These are phyloP conservation scores for Gomphus sp. DNA, from an alignment of 1,284 basidiomycete species.

Conservation along the genomic window DNA sequence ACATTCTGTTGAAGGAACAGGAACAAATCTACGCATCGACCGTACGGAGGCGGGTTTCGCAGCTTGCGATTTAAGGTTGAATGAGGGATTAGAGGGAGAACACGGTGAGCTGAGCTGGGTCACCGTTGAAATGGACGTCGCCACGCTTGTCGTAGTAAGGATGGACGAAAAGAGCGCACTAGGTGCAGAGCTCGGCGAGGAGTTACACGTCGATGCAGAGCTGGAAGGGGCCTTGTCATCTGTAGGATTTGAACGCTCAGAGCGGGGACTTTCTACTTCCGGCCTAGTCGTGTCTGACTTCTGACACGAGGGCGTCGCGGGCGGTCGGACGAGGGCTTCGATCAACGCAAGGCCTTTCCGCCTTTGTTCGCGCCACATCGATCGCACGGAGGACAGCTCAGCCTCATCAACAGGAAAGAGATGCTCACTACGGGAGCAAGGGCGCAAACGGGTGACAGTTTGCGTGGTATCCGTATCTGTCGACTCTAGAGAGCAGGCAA, in stretches of 20 bases:
- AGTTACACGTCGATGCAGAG: neutral
- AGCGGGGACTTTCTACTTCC: neutral
- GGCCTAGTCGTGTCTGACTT: neutral
- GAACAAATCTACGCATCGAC: neutral
- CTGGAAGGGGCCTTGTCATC: neutral
- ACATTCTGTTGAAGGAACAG: neutral
- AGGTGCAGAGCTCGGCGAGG: neutral
- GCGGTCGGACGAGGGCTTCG: neutral
- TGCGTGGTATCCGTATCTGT: too few species aligned
- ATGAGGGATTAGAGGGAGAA: neutral
- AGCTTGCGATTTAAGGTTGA: neutral
- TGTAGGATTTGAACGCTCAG: neutral
- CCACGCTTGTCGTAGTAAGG: neutral
- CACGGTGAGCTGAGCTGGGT: neutral
- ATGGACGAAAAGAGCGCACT: constrained; percentile 2
- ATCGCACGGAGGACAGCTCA: constrained; percentile 21
- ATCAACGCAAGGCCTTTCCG: neutral
- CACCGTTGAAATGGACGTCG: constrained; percentile 1
- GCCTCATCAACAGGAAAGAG: constrained; percentile 26
- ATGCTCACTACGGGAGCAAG: constrained; percentile 15
- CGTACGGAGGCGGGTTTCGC: neutral
- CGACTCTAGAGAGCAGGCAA: neutral
- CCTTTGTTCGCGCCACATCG: constrained; percentile 3
- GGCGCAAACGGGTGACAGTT: neutral
- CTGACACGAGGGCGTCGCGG: neutral